A percentile compares a stretch with the other conserved stretches of the same genome.
These are phyloP conservation scores for Peziza echinospora DNA, from an alignment of 495 filamentous ascomycete species.

Conservation along the genomic window DNA sequence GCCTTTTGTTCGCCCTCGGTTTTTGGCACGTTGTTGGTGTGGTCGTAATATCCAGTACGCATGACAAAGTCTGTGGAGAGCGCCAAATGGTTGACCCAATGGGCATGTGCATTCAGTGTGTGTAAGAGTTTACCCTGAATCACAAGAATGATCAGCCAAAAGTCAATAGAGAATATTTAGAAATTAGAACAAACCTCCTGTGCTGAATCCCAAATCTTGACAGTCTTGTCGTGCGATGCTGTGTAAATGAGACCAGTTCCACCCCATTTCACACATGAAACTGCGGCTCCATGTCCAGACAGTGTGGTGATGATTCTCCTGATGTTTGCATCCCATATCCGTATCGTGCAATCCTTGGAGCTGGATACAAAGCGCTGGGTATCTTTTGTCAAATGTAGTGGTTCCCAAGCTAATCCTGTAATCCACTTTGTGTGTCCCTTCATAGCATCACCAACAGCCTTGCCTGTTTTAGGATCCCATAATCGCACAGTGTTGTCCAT, in stretches of 20 bases:
- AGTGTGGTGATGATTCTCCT: slow-evolving; percentile 60
- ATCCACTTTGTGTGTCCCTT: slow-evolving; percentile 90
- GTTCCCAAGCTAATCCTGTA: slow-evolving; percentile 75
- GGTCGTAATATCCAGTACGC: slow-evolving; percentile 70
- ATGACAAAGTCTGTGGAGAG: slow-evolving; percentile 85
- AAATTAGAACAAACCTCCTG: slow-evolving; percentile 21
- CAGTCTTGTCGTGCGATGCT: slow-evolving; percentile 74
- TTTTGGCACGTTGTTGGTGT: slow-evolving; percentile 46
- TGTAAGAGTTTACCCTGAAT: slow-evolving; percentile 50
- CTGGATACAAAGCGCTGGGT: slow-evolving; percentile 66
- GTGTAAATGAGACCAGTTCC: slow-evolving; percentile 73
- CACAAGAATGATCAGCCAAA: too few relatives aligned
- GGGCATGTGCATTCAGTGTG: slow-evolving; percentile 60
- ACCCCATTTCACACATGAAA: slow-evolving; percentile 88
- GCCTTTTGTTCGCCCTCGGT: slow-evolving; percentile 46
- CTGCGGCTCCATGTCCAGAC: slow-evolving; percentile 67
- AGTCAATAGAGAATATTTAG: too few relatives aligned
- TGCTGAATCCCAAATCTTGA: slow-evolving; percentile 84
- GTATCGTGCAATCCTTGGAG: slow-evolving; percentile 74
- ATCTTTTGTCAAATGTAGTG: slow-evolving; percentile 65
- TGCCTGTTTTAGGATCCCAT: slow-evolving; percentile 73
- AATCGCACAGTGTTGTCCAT: slow-evolving; percentile 84
- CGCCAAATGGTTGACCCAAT: slow-evolving; percentile 92
- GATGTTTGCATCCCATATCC: slow-evolving; percentile 68
- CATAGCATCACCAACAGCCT: slow-evolving; percentile 48